Conservation (phyloP, 148 eudicot genomes). For the Heliamphora exappendiculata region DNA sequence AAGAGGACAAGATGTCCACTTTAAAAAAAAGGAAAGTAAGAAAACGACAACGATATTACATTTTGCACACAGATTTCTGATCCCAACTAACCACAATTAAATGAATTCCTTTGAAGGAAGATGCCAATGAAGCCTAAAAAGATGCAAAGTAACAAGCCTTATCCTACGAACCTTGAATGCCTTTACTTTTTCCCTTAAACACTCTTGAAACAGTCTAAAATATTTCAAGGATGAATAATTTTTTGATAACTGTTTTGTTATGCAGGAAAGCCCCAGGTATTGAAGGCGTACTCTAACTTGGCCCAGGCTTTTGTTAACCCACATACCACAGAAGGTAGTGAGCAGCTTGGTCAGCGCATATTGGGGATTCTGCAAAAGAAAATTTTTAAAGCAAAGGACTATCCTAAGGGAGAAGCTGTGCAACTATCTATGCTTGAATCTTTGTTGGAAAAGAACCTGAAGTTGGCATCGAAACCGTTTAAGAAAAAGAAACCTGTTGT, state of each 20-base stretch:
- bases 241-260: conserved; percentile 3
- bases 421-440: conserved; percentile 54
- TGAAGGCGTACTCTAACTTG: conserved; percentile 68
- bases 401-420: conserved; percentile 64
- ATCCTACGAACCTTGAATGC: too few relatives aligned
- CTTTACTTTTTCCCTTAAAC: neutral
- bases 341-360: conserved; percentile 88
- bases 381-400: conserved; percentile 72
- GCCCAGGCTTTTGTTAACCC: conserved; percentile 78
- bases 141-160: too few relatives aligned
- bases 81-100: too few relatives aligned
- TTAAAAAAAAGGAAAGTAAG: too few relatives aligned
- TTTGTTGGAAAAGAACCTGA: conserved; percentile 68
- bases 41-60: too few relatives aligned
- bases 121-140: too few relatives aligned
- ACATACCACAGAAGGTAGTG: conserved; percentile 78
- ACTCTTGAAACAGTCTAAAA: neutral
- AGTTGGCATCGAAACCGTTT: conserved; percentile 68
- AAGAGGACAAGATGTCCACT: too few relatives aligned
- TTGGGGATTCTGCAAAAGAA: conserved; percentile 84
- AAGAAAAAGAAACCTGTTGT: conserved; percentile 55
- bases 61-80: too few relatives aligned
- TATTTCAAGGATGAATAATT: neutral
- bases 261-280: conserved; percentile 56
- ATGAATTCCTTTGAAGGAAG: too few relatives aligned